Evolutionary conservation across 768 basidiomycete species (phyloP).

Genomic region (Leucocoprinus sp.): DNA sequence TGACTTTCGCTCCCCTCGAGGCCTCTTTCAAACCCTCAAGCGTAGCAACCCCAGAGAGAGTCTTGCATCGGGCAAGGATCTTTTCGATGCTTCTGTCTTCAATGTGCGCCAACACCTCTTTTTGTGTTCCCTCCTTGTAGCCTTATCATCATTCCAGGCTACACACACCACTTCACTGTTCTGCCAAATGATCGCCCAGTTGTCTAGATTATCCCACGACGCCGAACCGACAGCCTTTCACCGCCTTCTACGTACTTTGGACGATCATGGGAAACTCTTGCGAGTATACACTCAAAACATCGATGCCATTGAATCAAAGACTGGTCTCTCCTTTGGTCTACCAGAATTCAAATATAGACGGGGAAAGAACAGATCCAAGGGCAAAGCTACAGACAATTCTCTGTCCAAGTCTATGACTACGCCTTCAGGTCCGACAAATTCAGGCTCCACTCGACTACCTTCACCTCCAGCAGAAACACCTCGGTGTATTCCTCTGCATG

Average conservation of each 20-base stretch:
- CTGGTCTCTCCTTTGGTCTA: constrained; percentile 82
- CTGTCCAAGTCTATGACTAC: not conserved
- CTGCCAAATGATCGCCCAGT: constrained; percentile 83
- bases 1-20: constrained; percentile 78
- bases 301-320: constrained; percentile 79
- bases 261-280: constrained; percentile 67
- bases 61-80: constrained; percentile 71
- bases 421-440: not conserved
- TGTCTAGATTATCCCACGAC: constrained; percentile 62
- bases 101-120: constrained; percentile 41
- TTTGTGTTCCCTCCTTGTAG: not conserved
- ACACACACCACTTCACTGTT: constrained; percentile 70
- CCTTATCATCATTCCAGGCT: constrained; percentile 33
- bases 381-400: constrained; percentile 19
- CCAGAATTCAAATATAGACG: constrained; percentile 58
- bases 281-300: constrained; percentile 94
- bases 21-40: constrained; percentile 72
- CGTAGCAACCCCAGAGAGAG: constrained; percentile 68
- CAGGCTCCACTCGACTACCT: constrained; percentile 26
- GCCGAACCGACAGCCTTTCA: constrained; percentile 82
- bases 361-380: constrained; percentile 43
- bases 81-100: constrained; percentile 89
- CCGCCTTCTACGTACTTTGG: constrained; percentile 60
- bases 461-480: constrained; percentile 55
- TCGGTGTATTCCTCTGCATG: constrained; percentile 85